Evolutionary conservation across 1,284 basidiomycete genomes (phyloP).

Genomic region (Phellopilus nigrolimitatus): DNA sequence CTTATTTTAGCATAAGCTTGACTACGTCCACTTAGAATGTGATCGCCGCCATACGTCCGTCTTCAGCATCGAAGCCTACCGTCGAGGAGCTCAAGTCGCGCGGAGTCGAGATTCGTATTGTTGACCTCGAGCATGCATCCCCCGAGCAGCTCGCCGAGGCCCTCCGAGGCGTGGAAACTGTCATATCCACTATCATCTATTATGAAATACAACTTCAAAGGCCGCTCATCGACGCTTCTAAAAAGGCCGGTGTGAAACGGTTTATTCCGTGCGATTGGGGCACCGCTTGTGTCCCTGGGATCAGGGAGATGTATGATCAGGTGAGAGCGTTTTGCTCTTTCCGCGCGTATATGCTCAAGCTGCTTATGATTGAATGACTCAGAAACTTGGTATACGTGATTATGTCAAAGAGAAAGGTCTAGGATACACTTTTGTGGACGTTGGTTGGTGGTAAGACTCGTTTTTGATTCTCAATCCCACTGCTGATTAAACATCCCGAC

Average conservation of each 20-base stretch:
- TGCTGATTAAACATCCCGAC: neutral
- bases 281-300: slow-evolving; percentile 11
- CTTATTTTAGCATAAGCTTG: neutral
- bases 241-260: slow-evolving; percentile 17
- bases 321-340: neutral
- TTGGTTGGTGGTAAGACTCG: slow-evolving; percentile 20
- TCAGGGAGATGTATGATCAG: slow-evolving; percentile 2
- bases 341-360: neutral
- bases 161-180: slow-evolving; percentile 8
- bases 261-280: slow-evolving; percentile 20
- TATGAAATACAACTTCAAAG: slow-evolving; percentile 2
- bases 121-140: slow-evolving; percentile 3
- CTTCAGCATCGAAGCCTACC: slow-evolving; percentile 9
- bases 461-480: neutral
- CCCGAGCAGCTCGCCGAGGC: slow-evolving; percentile 4
- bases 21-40: neutral
- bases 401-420: slow-evolving; percentile 15
- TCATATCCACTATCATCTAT: slow-evolving; percentile 8
- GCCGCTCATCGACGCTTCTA: slow-evolving; percentile 14
- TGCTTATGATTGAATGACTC: neutral
- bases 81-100: slow-evolving; percentile 3
- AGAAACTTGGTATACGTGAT: slow-evolving; percentile 17
- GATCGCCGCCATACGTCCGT: slow-evolving; percentile 14
- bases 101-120: slow-evolving; percentile 13
- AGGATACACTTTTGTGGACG: slow-evolving; percentile 20